phyloP scores from a whole-genome alignment of 139 green algal species.

The Dunaliella sp. region DNA sequence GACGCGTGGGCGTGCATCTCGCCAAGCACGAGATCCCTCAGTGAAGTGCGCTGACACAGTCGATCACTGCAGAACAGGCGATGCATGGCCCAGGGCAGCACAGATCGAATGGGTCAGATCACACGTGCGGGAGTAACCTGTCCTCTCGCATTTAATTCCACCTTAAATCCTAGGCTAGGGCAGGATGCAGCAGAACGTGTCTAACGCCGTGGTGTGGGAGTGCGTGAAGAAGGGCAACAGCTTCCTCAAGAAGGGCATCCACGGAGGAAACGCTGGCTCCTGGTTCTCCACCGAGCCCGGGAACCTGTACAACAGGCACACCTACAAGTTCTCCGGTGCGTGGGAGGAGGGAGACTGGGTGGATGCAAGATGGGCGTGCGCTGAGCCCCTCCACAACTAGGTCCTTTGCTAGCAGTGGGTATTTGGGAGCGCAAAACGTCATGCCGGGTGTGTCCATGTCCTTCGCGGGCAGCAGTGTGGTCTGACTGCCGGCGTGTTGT shows the following conservation, averaged over 20 bases:
- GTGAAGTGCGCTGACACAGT: too few relatives aligned
- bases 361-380: too few relatives aligned
- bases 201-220: constrained; percentile 48
- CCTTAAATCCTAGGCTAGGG: too few relatives aligned
- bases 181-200: too few relatives aligned
- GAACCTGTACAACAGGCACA: constrained; percentile 77
- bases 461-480: not conserved
- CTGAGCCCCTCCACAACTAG: too few relatives aligned
- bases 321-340: constrained; percentile 82
- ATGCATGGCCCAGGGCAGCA: too few relatives aligned
- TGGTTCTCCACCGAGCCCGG: constrained; percentile 65
- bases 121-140: too few relatives aligned
- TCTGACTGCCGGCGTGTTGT: not conserved
- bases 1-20: too few relatives aligned
- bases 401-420: not conserved
- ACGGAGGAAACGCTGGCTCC: constrained; percentile 50
- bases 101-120: too few relatives aligned
- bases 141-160: too few relatives aligned
- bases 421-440: not conserved
- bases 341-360: not conserved
- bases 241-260: constrained; percentile 65
- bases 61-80: too few relatives aligned
- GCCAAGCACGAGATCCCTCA: too few relatives aligned
- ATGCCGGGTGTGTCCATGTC: not conserved
- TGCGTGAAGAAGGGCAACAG: constrained; percentile 62